phyloP scores from a whole-genome alignment of 129 eudicot genomes.

The Centaurea solstitialis region DNA sequence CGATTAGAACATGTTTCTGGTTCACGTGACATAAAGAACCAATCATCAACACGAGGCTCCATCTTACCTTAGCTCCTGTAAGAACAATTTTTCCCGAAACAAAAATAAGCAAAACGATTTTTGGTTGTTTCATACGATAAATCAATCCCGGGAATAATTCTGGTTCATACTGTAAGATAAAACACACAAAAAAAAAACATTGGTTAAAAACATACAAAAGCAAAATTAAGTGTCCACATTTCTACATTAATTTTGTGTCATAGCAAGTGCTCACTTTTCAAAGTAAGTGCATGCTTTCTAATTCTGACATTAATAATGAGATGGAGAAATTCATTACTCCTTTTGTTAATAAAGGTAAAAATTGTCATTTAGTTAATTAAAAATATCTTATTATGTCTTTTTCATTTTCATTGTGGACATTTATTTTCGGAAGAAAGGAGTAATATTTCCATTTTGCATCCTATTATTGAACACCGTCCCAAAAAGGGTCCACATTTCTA shows the following conservation, averaged over 20 bases:
- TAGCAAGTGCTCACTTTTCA: not conserved
- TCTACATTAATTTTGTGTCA: not conserved
- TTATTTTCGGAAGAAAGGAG: not conserved
- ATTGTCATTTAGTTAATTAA: not conserved
- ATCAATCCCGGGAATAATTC: constrained; percentile 91
- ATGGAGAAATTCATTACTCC: not conserved
- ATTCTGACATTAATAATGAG: not conserved
- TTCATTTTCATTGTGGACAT: not conserved
- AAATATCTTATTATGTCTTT: not conserved
- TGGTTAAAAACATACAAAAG: not conserved
- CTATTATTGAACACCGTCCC: not conserved
- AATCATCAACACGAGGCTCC: not conserved
- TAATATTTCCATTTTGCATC: not conserved
- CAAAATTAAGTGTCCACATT: not conserved
- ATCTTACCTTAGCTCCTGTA: constrained; percentile 85
- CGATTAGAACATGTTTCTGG: not conserved
- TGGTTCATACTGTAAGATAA: constrained; percentile 79
- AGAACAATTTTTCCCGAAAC: constrained; percentile 92
- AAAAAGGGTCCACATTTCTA: not conserved
- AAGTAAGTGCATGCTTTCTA: not conserved
- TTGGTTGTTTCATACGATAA: constrained; percentile 91
- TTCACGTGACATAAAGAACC: not conserved
- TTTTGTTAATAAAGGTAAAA: not conserved
- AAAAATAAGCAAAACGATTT: constrained; percentile 83
- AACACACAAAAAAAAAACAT: not conserved